Conservation (phyloP, 176 grass and related monocot species). For the Cocos nucifera region DNA sequence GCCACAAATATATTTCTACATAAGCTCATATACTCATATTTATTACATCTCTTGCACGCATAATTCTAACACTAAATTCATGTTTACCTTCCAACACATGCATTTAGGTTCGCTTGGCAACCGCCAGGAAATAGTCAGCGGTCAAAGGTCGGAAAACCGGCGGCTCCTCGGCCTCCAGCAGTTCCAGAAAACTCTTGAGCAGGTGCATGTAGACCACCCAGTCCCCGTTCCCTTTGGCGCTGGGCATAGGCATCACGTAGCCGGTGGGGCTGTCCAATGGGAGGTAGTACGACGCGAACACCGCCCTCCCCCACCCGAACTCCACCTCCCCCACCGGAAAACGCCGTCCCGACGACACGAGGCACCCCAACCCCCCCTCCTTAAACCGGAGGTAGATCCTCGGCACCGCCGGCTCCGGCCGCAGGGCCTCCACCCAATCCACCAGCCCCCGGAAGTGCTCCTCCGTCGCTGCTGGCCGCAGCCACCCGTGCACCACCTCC, state of each 20-base stretch:
- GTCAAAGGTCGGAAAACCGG: no score
- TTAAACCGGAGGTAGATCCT: slow-evolving; percentile 30
- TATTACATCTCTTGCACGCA: no score
- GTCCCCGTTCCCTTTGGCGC: neutral
- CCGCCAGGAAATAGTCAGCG: no score
- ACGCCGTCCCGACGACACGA: slow-evolving; percentile 49
- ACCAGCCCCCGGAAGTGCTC: slow-evolving; percentile 45
- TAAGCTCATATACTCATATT: no score
- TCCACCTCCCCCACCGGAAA: slow-evolving; percentile 42
- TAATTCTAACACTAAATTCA: no score
- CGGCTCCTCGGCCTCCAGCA: no score
- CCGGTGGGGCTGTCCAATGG: slow-evolving; percentile 27
- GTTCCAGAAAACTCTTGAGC: no score
- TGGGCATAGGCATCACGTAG: slow-evolving; percentile 73
- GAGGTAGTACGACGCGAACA: slow-evolving; percentile 60
- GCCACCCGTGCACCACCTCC: slow-evolving; percentile 41
- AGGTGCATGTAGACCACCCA: no score
- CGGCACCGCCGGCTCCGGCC: slow-evolving; percentile 29
- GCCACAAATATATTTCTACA: no score
- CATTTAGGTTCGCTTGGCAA: no score
- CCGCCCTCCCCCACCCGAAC: slow-evolving; percentile 42
- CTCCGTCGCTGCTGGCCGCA: slow-evolving; percentile 27
- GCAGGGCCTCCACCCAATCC: slow-evolving; percentile 44
- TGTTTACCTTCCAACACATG: no score
- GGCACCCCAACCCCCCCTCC: slow-evolving; percentile 15